phyloP scores from a whole-genome alignment of 2,329 filamentous ascomycete genomes.

The Pseudophaeomoniella oleicola region DNA sequence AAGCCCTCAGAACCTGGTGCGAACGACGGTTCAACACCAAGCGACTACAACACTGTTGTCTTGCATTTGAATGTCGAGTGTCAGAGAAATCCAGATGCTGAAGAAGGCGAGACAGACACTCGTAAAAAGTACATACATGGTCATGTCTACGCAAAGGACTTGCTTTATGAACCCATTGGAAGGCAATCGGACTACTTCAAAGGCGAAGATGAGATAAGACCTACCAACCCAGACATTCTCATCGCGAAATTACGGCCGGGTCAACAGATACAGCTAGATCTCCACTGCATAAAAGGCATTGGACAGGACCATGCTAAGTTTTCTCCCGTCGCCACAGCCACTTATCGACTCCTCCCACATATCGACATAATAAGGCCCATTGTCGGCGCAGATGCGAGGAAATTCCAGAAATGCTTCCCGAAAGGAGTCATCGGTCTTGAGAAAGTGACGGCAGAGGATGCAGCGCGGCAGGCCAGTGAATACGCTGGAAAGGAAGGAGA shows the following conservation, averaged over 20 bases:
- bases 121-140: slow-evolving; percentile 73
- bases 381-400: slow-evolving; percentile 68
- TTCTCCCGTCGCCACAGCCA: slow-evolving; percentile 87
- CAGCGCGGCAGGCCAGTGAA: slow-evolving; percentile 41
- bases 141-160: slow-evolving; percentile 64
- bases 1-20: slow-evolving; percentile 47
- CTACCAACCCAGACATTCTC: slow-evolving; percentile 82
- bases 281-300: slow-evolving; percentile 91
- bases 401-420: slow-evolving; percentile 84
- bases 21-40: slow-evolving; percentile 32
- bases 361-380: slow-evolving; percentile 79
- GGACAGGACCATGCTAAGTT: slow-evolving; percentile 94
- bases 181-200: slow-evolving; percentile 56
- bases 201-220: slow-evolving; percentile 40
- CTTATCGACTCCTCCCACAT: slow-evolving; percentile 77
- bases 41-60: slow-evolving; percentile 77
- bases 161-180: slow-evolving; percentile 55
- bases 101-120: slow-evolving; percentile 62
- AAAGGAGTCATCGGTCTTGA: slow-evolving; percentile 73
- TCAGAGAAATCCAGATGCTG: slow-evolving; percentile 60
- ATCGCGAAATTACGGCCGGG: slow-evolving; percentile 87
- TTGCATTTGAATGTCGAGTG: slow-evolving; percentile 67
- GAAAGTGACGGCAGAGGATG: slow-evolving; percentile 54
- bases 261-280: slow-evolving; percentile 70
- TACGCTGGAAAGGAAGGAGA: slow-evolving; percentile 67